Percentiles rank a stretch among this genome's conserved stretches.
These are phyloP conservation scores for Immersiella caudata DNA, from an alignment of 495 filamentous ascomycete species.

Conservation along the genomic window DNA sequence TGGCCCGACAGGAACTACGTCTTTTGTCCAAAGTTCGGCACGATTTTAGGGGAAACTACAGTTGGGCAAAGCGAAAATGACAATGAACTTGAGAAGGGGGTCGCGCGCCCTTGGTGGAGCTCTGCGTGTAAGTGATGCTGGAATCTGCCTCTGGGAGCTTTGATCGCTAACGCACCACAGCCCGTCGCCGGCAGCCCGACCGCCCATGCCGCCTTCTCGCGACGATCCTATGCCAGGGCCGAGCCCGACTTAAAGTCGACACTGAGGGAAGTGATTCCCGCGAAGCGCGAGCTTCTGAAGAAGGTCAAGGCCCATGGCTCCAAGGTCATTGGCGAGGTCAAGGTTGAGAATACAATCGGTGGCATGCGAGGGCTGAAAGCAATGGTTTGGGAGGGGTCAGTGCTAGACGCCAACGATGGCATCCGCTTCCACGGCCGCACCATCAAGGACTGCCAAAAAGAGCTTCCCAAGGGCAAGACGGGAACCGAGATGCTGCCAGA, in stretches of 20 bases:
- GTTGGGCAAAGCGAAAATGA: conserved; percentile 18
- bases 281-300: conserved; percentile 88
- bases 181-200: conserved; percentile 37
- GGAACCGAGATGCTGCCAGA: conserved; percentile 99
- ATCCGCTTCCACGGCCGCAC: conserved; percentile 98
- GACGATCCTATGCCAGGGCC: conserved; percentile 65
- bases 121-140: conserved; percentile 51
- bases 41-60: background rate
- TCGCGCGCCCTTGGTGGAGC: conserved; percentile 46
- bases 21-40: background rate
- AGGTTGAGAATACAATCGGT: conserved; percentile 89
- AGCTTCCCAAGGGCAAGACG: conserved; percentile 88
- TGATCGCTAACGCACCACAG: conserved; percentile 26
- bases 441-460: conserved; percentile 95
- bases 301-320: conserved; percentile 84
- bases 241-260: conserved; percentile 88
- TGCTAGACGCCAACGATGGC: conserved; percentile 94
- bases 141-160: background rate
- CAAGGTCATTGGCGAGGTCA: conserved; percentile 86
- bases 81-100: conserved; percentile 32
- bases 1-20: background rate
- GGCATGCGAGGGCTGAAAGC: conserved; percentile 97
- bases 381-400: conserved; percentile 98
- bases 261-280: conserved; percentile 80
- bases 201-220: conserved; percentile 28